Percentiles rank a stretch among this genome's conserved stretches.
These are phyloP conservation scores for Simplicillium aogashimaense DNA, from an alignment of 2,329 filamentous ascomycete genomes.

Conservation along the genomic window DNA sequence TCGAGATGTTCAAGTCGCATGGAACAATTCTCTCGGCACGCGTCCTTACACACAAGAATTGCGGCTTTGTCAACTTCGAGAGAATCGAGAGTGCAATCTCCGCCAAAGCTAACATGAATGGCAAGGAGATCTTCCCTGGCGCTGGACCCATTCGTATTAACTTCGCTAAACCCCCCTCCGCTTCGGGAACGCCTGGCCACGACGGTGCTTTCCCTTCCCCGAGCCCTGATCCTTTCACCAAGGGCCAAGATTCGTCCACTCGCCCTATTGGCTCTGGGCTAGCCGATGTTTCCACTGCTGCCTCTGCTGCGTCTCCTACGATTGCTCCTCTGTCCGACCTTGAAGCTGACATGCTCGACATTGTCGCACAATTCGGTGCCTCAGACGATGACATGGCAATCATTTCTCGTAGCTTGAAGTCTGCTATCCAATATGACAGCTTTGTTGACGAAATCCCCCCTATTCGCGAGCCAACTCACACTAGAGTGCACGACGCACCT, in stretches of 20 bases:
- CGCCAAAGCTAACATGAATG: slow-evolving; percentile 80
- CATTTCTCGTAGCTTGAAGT: slow-evolving; percentile 65
- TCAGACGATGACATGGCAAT: slow-evolving; percentile 64
- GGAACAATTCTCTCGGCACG: slow-evolving; percentile 84
- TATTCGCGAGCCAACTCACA: slow-evolving; percentile 79
- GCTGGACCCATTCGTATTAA: slow-evolving; percentile 92
- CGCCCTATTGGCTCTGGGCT: slow-evolving; percentile 9
- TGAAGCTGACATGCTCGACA: slow-evolving; percentile 71
- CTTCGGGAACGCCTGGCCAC: slow-evolving; percentile 78
- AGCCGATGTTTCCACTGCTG: slow-evolving; percentile 25
- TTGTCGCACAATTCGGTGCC: slow-evolving; percentile 82
- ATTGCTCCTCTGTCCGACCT: slow-evolving; percentile 70
- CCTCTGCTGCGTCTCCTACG: slow-evolving; percentile 40
- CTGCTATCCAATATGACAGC: slow-evolving; percentile 62
- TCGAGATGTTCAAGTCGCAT: slow-evolving; percentile 91
- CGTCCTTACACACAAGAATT: slow-evolving; percentile 97
- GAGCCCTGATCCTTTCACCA: slow-evolving; percentile 75
- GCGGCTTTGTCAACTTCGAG: slow-evolving; percentile 97
- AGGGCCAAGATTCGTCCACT: slow-evolving; percentile 36
- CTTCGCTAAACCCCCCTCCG: slow-evolving; percentile 90
- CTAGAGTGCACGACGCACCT: slow-evolving; percentile 83
- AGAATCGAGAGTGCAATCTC: slow-evolving; percentile 81
- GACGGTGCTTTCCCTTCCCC: slow-evolving; percentile 84
- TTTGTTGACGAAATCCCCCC: slow-evolving; percentile 82
- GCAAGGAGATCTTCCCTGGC: slow-evolving; percentile 96